Conservation (phyloP, 2,329 filamentous ascomycete species). For the Sodiomyces alkalinus region DNA sequence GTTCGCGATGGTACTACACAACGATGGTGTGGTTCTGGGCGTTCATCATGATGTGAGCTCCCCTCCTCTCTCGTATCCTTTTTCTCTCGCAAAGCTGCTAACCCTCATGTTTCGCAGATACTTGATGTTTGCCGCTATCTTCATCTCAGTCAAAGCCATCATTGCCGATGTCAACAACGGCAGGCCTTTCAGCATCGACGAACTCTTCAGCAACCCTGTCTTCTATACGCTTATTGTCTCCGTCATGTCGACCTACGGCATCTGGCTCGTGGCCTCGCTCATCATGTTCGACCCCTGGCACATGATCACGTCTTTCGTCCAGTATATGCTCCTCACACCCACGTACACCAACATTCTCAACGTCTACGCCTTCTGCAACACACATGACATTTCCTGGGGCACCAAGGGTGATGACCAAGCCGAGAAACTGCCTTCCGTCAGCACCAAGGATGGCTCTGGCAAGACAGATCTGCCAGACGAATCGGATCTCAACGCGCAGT, state of each 20-base stretch:
- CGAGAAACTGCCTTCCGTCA: slow-evolving; percentile 77
- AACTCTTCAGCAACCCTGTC: slow-evolving; percentile 72
- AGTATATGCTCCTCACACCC: slow-evolving; percentile 89
- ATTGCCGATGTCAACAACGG: slow-evolving; percentile 48
- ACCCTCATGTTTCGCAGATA: slow-evolving; percentile 40
- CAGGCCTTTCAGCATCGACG: slow-evolving; percentile 49
- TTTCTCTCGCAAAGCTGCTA: slow-evolving; percentile 27
- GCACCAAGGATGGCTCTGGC: slow-evolving; percentile 72
- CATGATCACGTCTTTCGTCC: slow-evolving; percentile 89
- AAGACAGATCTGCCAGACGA: slow-evolving; percentile 96
- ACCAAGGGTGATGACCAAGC: slow-evolving; percentile 97
- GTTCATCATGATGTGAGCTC: slow-evolving; percentile 74
- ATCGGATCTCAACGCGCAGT: slow-evolving; percentile 86
- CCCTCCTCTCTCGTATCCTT: background rate
- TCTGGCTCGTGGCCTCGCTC: slow-evolving; percentile 83
- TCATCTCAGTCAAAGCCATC: slow-evolving; percentile 81
- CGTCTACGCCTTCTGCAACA: slow-evolving; percentile 98
- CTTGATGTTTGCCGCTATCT: slow-evolving; percentile 86
- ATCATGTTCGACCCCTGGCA: slow-evolving; percentile 98
- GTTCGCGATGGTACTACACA: slow-evolving; percentile 86
- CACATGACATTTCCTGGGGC: slow-evolving; percentile 94
- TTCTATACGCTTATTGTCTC: slow-evolving; percentile 94
- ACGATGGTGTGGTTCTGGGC: slow-evolving; percentile 99
- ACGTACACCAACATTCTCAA: slow-evolving; percentile 98
- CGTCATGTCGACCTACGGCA: slow-evolving; percentile 76